These are phyloP conservation scores for Podila epigama DNA, from an alignment of 192 early-diverging fungal genomes.

Conservation along the genomic window DNA sequence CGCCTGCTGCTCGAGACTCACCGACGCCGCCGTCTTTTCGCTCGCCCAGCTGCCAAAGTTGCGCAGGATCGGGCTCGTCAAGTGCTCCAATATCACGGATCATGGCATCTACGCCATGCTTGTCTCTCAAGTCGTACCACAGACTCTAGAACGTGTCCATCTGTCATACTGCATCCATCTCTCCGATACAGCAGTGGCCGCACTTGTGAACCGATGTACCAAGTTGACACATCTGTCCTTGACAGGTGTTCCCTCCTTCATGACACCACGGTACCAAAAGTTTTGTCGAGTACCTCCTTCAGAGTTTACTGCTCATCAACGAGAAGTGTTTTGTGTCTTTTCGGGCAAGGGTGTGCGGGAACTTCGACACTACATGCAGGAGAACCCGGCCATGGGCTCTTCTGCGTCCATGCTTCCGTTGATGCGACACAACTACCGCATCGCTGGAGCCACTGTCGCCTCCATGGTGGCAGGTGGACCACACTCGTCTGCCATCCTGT, in stretches of 20 bases:
- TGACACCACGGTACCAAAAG: slow-evolving; percentile 53
- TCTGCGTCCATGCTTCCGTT: slow-evolving; percentile 13
- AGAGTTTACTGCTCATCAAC: slow-evolving; percentile 61
- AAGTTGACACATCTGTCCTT: slow-evolving; percentile 62
- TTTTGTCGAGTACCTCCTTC: slow-evolving; percentile 62
- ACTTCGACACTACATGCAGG: slow-evolving; percentile 51
- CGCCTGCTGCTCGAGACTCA: slow-evolving; percentile 61
- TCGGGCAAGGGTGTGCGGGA: slow-evolving; percentile 65
- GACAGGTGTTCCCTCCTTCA: slow-evolving; percentile 63
- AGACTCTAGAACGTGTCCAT: slow-evolving; percentile 63
- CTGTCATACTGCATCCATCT: slow-evolving; percentile 64
- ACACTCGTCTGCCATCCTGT: slow-evolving; percentile 30
- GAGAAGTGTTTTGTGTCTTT: slow-evolving; percentile 66
- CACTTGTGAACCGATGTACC: slow-evolving; percentile 55
- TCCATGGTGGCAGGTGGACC: slow-evolving; percentile 36
- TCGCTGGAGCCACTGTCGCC: slow-evolving; percentile 34
- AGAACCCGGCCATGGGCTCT: slow-evolving; percentile 14
- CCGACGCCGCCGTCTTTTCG: slow-evolving; percentile 58
- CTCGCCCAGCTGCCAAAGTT: slow-evolving; percentile 61
- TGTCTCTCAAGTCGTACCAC: slow-evolving; percentile 47
- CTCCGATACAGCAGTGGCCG: slow-evolving; percentile 51
- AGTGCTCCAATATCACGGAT: slow-evolving; percentile 67
- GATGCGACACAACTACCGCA: slow-evolving; percentile 31
- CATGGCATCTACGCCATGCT: slow-evolving; percentile 57
- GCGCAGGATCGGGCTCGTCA: slow-evolving; percentile 65